Base-by-base conservation (phyloP, 163 green algal species). In the Scenedesmus sp. region DNA sequence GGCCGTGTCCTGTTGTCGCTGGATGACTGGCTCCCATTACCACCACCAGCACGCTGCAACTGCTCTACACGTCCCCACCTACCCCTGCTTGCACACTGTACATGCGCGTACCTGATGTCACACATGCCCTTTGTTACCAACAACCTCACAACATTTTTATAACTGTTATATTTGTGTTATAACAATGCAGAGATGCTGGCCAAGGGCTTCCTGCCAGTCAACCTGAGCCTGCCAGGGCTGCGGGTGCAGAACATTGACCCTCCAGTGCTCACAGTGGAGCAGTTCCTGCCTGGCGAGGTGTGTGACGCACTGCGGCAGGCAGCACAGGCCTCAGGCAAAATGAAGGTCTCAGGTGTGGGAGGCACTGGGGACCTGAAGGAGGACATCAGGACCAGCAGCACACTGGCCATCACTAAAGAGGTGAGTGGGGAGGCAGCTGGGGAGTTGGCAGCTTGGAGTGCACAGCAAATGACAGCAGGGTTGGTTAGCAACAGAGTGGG, bases 211-310 rank as follows among this genome's bases (percentile, higher is more conserved):
- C 16, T 92, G 46, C 83, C 88, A 60, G 64, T 92, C 26, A 88
- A 88, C 26, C 46, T 92, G 1, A 55, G 60, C 34, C 34, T 59
- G 7, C 79, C 88, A 5, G 88, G 88, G 16, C 62, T 92, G 57
- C 83, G 88, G 18, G 82, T 92, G 16, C 81, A 88, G 8, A 92
- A 92, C 81, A 92, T 92, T 34, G 88, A 92, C 66, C 88, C 88
- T 7, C 88, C 88, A 6, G 81, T 92, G 15, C 46, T 92, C 6
- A 92, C 88, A 84, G 15, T 89, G 34, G 52, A 92, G 12, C 52
- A 87, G 3, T 92, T 92, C 81, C 88, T 92, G 18, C 2, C 52
- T 6, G 15, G 26, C 10, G 46, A 92, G 2, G 64, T 88, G 46
- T 92, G 88, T 55, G 88, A 92, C n/a, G 64, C 81, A 46, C 81